Evolutionary conservation across 768 basidiomycete species (phyloP), one percentile per base, ranked within the genome.

Genomic region (Boletus subparvulus): DNA sequence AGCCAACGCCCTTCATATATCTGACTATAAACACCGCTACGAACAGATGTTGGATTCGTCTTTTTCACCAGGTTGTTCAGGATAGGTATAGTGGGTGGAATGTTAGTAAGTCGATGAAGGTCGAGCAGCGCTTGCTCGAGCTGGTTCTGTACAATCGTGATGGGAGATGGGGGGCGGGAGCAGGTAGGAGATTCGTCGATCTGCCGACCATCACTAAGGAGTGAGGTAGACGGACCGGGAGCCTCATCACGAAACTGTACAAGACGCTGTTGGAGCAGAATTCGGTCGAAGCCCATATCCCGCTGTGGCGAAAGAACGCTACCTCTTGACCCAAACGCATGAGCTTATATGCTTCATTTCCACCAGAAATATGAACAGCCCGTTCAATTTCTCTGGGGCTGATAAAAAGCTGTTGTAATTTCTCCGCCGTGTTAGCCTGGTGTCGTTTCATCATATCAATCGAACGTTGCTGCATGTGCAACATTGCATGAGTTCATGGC

Each of bases 21-120:
- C 3, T 3, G 26, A 26, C 26, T 26, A 26, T 26, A 26, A 26
- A 3, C 4, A 26, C 26, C 3, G 3, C 5, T 6, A 26, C 5
- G 26, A 26, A 26, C 5, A 26, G 26, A 3, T 26, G 26, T 26
- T 26, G 26, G 26, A 26, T 26, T 26, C 26, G 5, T 26, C 26
- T 4, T 26, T 6, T 26, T 26, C 26, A 26, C 26, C 26, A 2
- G 26, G 26, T 26, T 26, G 26, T 26, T 26, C 26, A 26, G 26
- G 3, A 26, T 26, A 26, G 26, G 26, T 26, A 26, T 26, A 26
- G 26, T 73, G 1, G 84, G 85, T 14, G 78, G 78, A 37, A 84
- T 78, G 3, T 80, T 81, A 2, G 83, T 83, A 37, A 76, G 68
- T 8, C 72, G 72, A 54, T 83, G 81, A 24, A 85, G 71, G 16